Conservation (phyloP, 2,329 filamentous ascomycete species). For the Berkeleyomyces rouxiae region DNA sequence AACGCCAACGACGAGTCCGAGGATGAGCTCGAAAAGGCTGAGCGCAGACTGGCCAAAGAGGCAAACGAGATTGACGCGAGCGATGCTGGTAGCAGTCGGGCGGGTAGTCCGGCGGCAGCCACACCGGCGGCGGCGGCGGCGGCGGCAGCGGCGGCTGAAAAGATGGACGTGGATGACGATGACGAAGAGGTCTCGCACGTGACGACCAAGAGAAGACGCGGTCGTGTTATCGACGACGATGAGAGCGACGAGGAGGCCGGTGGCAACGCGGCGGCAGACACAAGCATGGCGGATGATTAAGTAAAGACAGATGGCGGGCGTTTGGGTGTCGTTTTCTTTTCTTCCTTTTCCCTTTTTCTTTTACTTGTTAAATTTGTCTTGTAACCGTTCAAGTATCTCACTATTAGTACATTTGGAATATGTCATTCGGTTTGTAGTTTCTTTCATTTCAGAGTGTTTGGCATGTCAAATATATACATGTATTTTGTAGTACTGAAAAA, state of each 20-base stretch:
- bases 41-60: constrained; percentile 18
- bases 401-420: constrained; percentile 8
- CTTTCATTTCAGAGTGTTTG: neutral
- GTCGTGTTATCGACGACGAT: constrained; percentile 32
- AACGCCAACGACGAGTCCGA: constrained; percentile 21
- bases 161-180: constrained; percentile 40
- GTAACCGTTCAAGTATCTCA: neutral
- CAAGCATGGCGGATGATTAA: constrained; percentile 10
- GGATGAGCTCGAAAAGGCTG: constrained; percentile 20
- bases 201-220: constrained; percentile 25
- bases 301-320: neutral
- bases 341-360: neutral
- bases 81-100: neutral
- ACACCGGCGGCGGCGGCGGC: neutral
- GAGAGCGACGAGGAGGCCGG: constrained; percentile 35
- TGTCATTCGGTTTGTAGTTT: neutral
- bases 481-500: neutral
- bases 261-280: constrained; percentile 15
- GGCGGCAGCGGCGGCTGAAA: constrained; percentile 19
- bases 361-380: neutral
- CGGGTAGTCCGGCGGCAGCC: neutral
- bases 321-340: constrained; percentile 3
- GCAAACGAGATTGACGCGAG: constrained; percentile 3
- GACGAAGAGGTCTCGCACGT: constrained; percentile 34
- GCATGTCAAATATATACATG: neutral